Conservation (phyloP, 768 basidiomycete genomes). For the Tylopilus subfusipes region DNA sequence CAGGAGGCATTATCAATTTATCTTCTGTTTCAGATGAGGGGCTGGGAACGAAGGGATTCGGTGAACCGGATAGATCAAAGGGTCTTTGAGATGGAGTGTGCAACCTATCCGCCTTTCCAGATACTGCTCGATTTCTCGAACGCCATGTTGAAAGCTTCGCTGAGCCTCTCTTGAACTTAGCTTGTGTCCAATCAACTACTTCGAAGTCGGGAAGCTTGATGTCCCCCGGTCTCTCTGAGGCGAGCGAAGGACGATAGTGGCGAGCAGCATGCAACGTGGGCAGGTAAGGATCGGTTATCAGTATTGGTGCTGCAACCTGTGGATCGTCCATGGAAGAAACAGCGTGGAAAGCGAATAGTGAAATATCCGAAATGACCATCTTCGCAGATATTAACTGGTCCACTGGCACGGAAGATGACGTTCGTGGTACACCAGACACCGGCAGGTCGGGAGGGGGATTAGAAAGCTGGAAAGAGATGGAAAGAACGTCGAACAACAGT, state of each 20-base stretch:
- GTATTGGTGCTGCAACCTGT: constrained; percentile 53
- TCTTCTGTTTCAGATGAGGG: constrained; percentile 18
- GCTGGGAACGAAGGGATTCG: constrained; percentile 16
- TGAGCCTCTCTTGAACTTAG: constrained; percentile 38
- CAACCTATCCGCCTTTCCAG: constrained; percentile 14
- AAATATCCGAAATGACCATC: constrained; percentile 44
- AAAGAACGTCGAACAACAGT: constrained; percentile 41
- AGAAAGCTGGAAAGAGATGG: constrained; percentile 16
- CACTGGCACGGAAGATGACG: background rate
- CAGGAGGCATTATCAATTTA: constrained; percentile 9
- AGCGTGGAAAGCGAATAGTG: constrained; percentile 50
- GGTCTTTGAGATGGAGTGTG: constrained; percentile 19
- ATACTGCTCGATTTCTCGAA: constrained; percentile 34
- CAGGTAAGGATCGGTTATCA: constrained; percentile 73
- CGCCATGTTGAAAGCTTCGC: constrained; percentile 64
- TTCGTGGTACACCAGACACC: background rate
- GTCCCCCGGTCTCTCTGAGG: constrained; percentile 17
- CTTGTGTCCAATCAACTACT: constrained; percentile 59
- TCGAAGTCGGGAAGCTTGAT: constrained; percentile 52
- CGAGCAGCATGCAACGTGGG: constrained; percentile 48
- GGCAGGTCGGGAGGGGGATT: constrained; percentile 3
- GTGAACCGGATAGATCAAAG: constrained; percentile 16
- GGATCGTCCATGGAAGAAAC: constrained; percentile 16
- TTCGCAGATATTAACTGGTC: constrained; percentile 12
- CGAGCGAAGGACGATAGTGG: constrained; percentile 42